These are phyloP conservation scores for Raddia guianensis DNA, from an alignment of 176 grass and related monocot genomes.

Conservation along the genomic window DNA sequence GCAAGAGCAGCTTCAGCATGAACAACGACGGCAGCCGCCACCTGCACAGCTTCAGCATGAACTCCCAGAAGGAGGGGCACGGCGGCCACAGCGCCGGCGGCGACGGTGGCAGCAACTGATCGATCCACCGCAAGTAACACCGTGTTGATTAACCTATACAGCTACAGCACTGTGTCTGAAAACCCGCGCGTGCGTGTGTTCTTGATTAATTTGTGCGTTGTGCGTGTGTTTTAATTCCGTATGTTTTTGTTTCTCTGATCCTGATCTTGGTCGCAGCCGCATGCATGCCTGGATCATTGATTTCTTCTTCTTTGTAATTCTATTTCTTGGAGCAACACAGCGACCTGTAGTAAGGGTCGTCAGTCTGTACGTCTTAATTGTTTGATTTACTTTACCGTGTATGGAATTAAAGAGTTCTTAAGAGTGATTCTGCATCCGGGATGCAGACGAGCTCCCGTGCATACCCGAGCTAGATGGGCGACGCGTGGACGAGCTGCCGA, in stretches of 20 bases:
- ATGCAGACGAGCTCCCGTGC: no score
- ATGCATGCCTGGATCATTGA: not conserved
- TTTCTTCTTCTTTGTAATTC: not conserved
- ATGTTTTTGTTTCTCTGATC: not conserved
- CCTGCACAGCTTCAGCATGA: slow-evolving; percentile 56
- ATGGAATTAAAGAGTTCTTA: not conserved
- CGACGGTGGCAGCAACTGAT: not conserved
- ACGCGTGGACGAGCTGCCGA: no score
- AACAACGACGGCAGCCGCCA: slow-evolving; percentile 20
- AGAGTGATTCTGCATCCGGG: no score
- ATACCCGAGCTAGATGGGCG: no score
- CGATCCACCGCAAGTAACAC: not conserved
- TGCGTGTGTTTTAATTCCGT: not conserved
- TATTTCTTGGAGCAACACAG: not conserved
- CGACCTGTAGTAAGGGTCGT: not conserved
- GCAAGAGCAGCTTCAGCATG: slow-evolving; percentile 46
- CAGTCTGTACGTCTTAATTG: not conserved
- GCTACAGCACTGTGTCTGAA: no score
- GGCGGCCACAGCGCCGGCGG: not conserved
- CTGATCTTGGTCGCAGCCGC: not conserved
- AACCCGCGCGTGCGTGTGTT: not conserved
- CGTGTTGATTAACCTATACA: not conserved
- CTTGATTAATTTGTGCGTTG: not conserved
- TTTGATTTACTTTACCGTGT: not conserved
- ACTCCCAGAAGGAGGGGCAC: not conserved